Percentiles rank a stretch among this genome's conserved stretches.
Evolutionary conservation across 345 rosid species (phyloP).

Genomic region (Eucalyptus sp.): DNA sequence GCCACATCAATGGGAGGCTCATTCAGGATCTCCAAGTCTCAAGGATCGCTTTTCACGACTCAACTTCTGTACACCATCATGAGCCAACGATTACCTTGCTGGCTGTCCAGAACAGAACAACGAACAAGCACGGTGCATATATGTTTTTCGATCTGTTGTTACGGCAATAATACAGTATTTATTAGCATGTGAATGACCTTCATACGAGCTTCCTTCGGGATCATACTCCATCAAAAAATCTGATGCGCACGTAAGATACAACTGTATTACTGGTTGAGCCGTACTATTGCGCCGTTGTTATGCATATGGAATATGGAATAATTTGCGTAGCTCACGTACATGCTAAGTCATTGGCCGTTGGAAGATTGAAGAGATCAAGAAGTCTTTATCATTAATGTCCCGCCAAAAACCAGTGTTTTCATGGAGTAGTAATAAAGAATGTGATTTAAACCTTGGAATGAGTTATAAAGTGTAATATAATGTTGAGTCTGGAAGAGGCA

Average conservation of each 20-base stretch:
- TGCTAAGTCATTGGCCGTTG: background rate
- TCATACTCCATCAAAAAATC: background rate
- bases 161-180: background rate
- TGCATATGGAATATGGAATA: background rate
- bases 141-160: background rate
- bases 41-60: background rate
- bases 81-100: background rate
- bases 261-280: background rate
- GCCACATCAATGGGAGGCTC: background rate
- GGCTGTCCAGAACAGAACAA: background rate
- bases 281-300: background rate
- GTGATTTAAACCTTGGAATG: background rate
- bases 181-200: background rate
- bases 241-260: background rate
- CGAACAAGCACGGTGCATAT: background rate
- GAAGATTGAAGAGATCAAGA: background rate
- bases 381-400: background rate
- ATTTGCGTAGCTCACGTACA: background rate
- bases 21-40: background rate
- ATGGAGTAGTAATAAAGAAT: background rate
- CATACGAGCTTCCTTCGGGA: slow-evolving; percentile 1
- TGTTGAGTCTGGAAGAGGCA: slow-evolving; percentile 24
- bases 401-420: background rate
- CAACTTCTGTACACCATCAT: background rate
- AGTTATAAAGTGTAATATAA: background rate